Percentiles rank a stretch among this genome's conserved stretches.
These are phyloP conservation scores for Populus hybrid DNA, from an alignment of 441 rosid genomes.

Conservation along the genomic window DNA sequence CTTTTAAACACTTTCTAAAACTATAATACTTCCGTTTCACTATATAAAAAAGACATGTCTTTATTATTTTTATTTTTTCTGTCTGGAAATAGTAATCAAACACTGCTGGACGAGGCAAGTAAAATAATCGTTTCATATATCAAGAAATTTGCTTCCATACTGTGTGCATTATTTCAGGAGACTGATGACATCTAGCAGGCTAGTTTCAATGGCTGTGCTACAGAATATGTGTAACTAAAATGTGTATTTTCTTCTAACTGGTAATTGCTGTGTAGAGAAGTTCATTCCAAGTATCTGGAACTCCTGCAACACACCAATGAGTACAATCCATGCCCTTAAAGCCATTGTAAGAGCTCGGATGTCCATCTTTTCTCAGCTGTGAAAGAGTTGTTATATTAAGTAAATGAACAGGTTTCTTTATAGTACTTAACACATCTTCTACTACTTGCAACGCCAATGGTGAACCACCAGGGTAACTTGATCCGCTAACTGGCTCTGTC, in stretches of 20 bases:
- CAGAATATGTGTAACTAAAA: neutral
- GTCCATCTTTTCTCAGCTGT: conserved; percentile 73
- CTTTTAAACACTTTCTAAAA: too few relatives aligned
- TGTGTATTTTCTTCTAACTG: conserved; percentile 1
- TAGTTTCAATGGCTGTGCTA: neutral
- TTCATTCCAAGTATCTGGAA: conserved; percentile 91
- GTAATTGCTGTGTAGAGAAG: conserved; percentile 54
- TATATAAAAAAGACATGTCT: too few relatives aligned
- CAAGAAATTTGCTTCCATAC: too few relatives aligned
- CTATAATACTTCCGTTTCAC: too few relatives aligned
- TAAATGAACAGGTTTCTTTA: conserved; percentile 39
- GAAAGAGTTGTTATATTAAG: too few relatives aligned
- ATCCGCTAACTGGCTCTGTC: conserved; percentile 51
- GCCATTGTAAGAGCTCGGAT: conserved; percentile 59
- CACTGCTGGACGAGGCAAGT: too few relatives aligned
- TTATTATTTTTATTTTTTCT: too few relatives aligned
- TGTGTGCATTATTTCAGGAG: neutral
- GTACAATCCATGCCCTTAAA: conserved; percentile 68
- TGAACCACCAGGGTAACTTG: conserved; percentile 57
- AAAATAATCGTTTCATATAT: too few relatives aligned
- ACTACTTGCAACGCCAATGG: conserved; percentile 58
- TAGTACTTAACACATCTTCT: conserved; percentile 47
- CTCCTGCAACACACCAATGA: conserved; percentile 94
- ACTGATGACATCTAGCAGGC: neutral
- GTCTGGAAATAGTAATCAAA: too few relatives aligned